Evolutionary conservation across 2,329 filamentous ascomycete genomes (phyloP).

Genomic region (Sporothrix pseudoabietina): DNA sequence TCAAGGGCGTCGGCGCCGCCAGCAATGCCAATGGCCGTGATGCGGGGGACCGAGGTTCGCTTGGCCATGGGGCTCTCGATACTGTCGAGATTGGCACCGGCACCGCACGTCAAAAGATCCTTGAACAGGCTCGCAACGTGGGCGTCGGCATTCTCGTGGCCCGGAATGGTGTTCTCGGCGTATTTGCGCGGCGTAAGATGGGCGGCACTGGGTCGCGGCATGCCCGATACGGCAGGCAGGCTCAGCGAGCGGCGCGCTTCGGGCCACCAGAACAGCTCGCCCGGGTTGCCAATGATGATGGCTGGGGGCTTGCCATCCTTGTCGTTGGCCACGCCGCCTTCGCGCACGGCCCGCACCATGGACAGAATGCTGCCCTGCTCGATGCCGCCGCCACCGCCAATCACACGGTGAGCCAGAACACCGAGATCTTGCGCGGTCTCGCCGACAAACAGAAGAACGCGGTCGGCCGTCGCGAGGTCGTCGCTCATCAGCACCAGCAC

Average conservation of each 20-base stretch:
- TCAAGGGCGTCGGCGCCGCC: slow-evolving; percentile 63
- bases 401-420: slow-evolving; percentile 69
- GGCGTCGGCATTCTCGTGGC: slow-evolving; percentile 57
- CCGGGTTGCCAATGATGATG: slow-evolving; percentile 75
- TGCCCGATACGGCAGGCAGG: slow-evolving; percentile 55
- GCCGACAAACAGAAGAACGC: slow-evolving; percentile 74
- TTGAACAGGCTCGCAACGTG: slow-evolving; percentile 72
- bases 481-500: slow-evolving; percentile 66
- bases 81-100: neutral
- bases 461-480: slow-evolving; percentile 58
- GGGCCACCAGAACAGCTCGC: slow-evolving; percentile 76
- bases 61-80: neutral
- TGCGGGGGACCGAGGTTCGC: slow-evolving; percentile 53
- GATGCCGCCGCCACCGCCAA: slow-evolving; percentile 66
- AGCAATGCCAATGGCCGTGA: slow-evolving; percentile 73
- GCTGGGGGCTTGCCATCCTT: slow-evolving; percentile 43
- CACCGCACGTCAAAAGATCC: slow-evolving; percentile 56
- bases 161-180: slow-evolving; percentile 43
- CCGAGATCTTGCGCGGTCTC: slow-evolving; percentile 73
- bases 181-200: slow-evolving; percentile 53
- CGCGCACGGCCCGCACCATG: slow-evolving; percentile 48
- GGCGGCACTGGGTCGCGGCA: slow-evolving; percentile 65
- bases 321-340: neutral
- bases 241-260: slow-evolving; percentile 63
- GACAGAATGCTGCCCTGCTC: slow-evolving; percentile 70